A percentile compares a stretch with the other conserved stretches of the same genome.
phyloP scores from a whole-genome alignment of 352 stramenopile species.

The Phytophthora crassamura region DNA sequence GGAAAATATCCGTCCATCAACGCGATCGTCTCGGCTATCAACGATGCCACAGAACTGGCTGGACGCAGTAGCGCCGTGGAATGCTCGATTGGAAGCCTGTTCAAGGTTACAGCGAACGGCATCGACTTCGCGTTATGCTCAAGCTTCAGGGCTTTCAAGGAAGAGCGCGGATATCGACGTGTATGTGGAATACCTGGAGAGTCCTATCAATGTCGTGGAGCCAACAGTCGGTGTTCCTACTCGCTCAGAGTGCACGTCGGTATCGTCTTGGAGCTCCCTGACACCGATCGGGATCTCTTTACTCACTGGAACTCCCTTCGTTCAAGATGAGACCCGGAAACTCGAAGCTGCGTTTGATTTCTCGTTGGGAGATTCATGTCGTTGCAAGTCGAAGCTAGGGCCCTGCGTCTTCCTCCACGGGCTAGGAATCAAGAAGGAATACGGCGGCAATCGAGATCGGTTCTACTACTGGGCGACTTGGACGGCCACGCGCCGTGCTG shows the following conservation, averaged over 20 bases:
- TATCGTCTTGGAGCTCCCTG: not conserved
- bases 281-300: slow-evolving; percentile 9
- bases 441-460: slow-evolving; percentile 12
- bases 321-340: not conserved
- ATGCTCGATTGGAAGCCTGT: slow-evolving; percentile 14
- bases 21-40: slow-evolving; percentile 18
- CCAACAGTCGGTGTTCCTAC: no score
- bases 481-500: slow-evolving; percentile 40
- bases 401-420: slow-evolving; percentile 49
- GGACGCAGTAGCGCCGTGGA: not conserved
- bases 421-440: slow-evolving; percentile 24
- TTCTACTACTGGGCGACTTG: slow-evolving; percentile 40
- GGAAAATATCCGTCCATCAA: slow-evolving; percentile 18
- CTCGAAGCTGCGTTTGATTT: slow-evolving; percentile 22
- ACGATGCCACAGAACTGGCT: slow-evolving; percentile 1
- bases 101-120: slow-evolving; percentile 8
- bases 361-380: slow-evolving; percentile 19
- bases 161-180: slow-evolving; percentile 18
- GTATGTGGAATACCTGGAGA: slow-evolving; percentile 6
- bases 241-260: not conserved
- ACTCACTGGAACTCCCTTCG: slow-evolving; percentile 5
- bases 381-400: slow-evolving; percentile 25
- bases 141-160: slow-evolving; percentile 11
- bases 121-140: slow-evolving; percentile 15
- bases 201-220: not conserved